phyloP scores from a whole-genome alignment of 495 filamentous ascomycete genomes.

The Neurospora sp. region DNA sequence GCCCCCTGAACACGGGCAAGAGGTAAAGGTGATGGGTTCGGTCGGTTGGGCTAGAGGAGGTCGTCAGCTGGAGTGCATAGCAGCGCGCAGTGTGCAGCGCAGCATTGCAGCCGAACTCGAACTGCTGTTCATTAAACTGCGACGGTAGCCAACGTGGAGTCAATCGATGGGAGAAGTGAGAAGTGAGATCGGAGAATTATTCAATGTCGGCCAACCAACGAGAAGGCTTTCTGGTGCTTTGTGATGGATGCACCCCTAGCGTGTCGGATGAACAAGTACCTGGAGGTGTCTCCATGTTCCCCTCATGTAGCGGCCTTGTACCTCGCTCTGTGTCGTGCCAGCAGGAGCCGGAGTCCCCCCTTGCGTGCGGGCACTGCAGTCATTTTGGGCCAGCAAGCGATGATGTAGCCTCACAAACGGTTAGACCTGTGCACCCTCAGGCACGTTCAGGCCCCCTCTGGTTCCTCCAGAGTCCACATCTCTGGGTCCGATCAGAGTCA shows the following conservation, averaged over 20 bases:
- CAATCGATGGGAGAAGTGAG: not conserved
- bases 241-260: not conserved
- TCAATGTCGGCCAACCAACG: not conserved
- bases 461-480: not conserved
- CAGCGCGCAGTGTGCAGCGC: not conserved
- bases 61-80: not conserved
- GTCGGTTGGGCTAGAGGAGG: not conserved
- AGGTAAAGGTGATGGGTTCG: slow-evolving; percentile 9
- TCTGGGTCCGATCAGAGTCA: not conserved
- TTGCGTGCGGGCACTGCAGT: not conserved
- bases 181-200: not conserved
- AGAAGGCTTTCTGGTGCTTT: not conserved
- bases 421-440: not conserved
- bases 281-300: not conserved
- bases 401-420: not conserved
- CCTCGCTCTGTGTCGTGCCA: not conserved
- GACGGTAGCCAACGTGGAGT: not conserved
- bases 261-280: not conserved
- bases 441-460: not conserved
- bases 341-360: not conserved
- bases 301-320: not conserved
- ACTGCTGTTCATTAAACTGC: not conserved
- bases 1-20: slow-evolving; percentile 40
- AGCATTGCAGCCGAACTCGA: not conserved
- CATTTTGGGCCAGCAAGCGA: not conserved